phyloP scores from a whole-genome alignment of 306 rosid genomes.

The Medicago lupulina region DNA sequence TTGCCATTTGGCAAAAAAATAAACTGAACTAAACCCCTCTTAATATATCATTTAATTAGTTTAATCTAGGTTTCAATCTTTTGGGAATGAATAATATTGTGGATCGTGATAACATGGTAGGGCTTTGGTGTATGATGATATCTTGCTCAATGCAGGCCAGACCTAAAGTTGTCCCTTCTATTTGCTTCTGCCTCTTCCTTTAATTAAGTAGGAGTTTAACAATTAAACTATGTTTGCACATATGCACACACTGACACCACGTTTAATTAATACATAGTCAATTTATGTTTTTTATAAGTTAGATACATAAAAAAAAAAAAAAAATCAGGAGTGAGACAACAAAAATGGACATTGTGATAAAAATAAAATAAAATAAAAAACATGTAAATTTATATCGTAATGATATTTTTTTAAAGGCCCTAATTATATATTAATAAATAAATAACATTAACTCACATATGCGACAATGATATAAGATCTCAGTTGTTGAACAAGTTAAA shows the following conservation, averaged over 20 bases:
- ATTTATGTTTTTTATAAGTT: too few species aligned
- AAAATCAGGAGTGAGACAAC: too few species aligned
- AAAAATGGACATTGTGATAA: not conserved
- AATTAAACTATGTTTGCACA: not conserved
- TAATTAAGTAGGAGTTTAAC: not conserved
- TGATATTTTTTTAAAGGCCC: not conserved
- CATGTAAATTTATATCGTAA: not conserved
- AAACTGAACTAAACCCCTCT: not conserved
- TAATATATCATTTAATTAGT: not conserved
- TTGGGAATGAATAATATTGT: not conserved
- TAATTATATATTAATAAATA: too few species aligned
- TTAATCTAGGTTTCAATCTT: not conserved
- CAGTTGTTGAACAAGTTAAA: not conserved
- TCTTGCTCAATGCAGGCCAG: not conserved
- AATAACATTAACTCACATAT: not conserved
- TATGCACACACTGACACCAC: not conserved
- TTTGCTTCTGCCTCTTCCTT: not conserved
- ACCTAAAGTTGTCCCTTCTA: not conserved
- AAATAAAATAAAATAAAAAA: too few species aligned
- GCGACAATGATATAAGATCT: not conserved
- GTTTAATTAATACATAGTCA: too few species aligned
- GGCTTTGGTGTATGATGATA: not conserved
- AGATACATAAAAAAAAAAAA: too few species aligned
- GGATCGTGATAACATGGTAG: not conserved
- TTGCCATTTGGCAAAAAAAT: not conserved